phyloP scores from a whole-genome alignment of 139 green algal genomes.

The Axilococcus clingmanii region DNA sequence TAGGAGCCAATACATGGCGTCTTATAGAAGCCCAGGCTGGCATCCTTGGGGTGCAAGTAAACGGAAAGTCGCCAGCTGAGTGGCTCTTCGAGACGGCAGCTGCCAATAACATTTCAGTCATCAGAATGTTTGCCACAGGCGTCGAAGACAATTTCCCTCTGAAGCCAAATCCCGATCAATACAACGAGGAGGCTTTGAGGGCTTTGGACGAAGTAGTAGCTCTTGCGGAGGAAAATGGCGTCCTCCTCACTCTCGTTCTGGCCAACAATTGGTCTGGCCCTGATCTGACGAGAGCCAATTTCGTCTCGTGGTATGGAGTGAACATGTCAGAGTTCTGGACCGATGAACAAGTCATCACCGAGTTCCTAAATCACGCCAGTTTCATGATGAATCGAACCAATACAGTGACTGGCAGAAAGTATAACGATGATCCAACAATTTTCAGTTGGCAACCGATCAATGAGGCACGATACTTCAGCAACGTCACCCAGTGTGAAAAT shows the following conservation, averaged over 20 bases:
- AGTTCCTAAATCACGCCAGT: slow-evolving; percentile 5
- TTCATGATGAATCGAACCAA: slow-evolving; percentile 22
- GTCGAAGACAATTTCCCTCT: slow-evolving; percentile 12
- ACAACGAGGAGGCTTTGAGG: slow-evolving; percentile 17
- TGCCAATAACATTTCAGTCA: slow-evolving; percentile 19
- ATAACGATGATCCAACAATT: slow-evolving; percentile 31
- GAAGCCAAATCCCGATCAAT: slow-evolving; percentile 3
- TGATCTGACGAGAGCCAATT: slow-evolving; percentile 10
- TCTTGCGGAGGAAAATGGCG: background rate
- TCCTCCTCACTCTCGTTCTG: slow-evolving; percentile 17
- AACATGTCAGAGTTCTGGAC: slow-evolving; percentile 19
- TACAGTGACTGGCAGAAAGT: slow-evolving; percentile 10
- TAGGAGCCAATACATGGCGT: slow-evolving; percentile 22
- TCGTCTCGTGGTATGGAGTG: slow-evolving; percentile 14
- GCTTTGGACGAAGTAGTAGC: slow-evolving; percentile 15
- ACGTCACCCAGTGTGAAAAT: slow-evolving; percentile 10
- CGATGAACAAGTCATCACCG: slow-evolving; percentile 3
- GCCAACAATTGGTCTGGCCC: slow-evolving; percentile 15
- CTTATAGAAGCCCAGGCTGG: slow-evolving; percentile 18
- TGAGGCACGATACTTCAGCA: slow-evolving; percentile 25
- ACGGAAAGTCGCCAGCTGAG: slow-evolving; percentile 4
- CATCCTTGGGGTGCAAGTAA: background rate
- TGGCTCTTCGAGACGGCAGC: slow-evolving; percentile 9
- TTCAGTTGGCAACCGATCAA: slow-evolving; percentile 39
- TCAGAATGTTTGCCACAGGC: slow-evolving; percentile 27